phyloP scores from a whole-genome alignment of 129 eudicot genomes.

The Lactuca sativa region DNA sequence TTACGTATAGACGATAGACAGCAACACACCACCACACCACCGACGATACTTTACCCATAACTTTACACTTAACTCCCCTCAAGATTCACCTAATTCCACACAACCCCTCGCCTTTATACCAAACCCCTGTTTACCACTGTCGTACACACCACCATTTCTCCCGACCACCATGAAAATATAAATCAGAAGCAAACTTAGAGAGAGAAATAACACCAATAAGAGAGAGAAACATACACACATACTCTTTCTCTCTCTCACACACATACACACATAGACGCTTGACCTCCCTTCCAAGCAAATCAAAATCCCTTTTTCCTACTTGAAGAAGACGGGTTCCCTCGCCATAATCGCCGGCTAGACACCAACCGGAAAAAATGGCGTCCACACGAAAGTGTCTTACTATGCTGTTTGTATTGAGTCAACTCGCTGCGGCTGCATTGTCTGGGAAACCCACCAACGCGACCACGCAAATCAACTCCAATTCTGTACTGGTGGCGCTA shows the following conservation, averaged over 20 bases:
- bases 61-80: conserved; percentile 20
- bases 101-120: conserved; percentile 35
- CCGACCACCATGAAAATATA: conserved; percentile 26
- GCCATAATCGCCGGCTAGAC: conserved; percentile 22
- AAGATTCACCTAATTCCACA: conserved; percentile 3
- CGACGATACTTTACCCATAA: conserved; percentile 39
- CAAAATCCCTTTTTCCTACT: conserved; percentile 12
- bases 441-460: conserved; percentile 7
- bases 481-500: conserved; percentile 52
- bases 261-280: conserved; percentile 4
- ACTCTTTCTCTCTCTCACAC: not conserved
- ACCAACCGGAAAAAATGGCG: conserved; percentile 30
- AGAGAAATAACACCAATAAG: not conserved
- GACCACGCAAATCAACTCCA: conserved; percentile 39
- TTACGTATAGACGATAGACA: conserved; percentile 27
- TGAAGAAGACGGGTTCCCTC: conserved; percentile 20
- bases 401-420: not conserved
- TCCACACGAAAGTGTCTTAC: conserved; percentile 15
- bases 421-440: conserved; percentile 29
- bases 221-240: conserved; percentile 23
- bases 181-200: conserved; percentile 21
- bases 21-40: conserved; percentile 40
- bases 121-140: conserved; percentile 33
- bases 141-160: conserved; percentile 22
- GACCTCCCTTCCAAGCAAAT: conserved; percentile 37